These are phyloP conservation scores for Diaporthe sp. DNA, from an alignment of 2,329 filamentous ascomycete genomes.

Conservation along the genomic window DNA sequence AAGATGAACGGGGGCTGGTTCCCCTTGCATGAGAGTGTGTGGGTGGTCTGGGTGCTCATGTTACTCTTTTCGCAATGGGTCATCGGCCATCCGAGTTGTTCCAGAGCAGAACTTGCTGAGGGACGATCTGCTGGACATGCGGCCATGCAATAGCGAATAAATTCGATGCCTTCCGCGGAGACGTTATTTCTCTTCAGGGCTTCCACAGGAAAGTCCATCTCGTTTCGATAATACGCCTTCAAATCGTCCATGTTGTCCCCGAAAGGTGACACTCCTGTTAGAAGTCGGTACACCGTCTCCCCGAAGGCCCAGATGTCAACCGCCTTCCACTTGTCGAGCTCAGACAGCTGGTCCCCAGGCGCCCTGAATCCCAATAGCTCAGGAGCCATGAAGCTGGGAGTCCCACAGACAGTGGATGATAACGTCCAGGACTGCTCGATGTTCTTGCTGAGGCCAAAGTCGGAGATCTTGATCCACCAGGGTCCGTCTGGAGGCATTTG, in stretches of 20 bases:
- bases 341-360: background rate
- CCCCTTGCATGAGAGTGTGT: background rate
- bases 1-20: background rate
- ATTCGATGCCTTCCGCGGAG: background rate
- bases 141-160: background rate
- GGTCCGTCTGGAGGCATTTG: background rate
- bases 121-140: background rate
- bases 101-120: background rate
- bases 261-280: background rate
- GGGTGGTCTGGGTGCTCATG: background rate
- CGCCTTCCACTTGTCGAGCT: background rate
- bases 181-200: background rate
- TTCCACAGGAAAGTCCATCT: background rate
- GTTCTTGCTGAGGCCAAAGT: slow-evolving; percentile 9
- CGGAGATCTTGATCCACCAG: slow-evolving; percentile 2
- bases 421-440: background rate
- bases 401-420: background rate
- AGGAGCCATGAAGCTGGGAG: background rate
- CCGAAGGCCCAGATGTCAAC: background rate
- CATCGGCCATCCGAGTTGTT: background rate
- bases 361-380: background rate
- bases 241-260: background rate
- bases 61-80: background rate
- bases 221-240: background rate
- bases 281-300: background rate